Percentiles rank a stretch among this genome's conserved stretches.
phyloP scores from a whole-genome alignment of 2,329 filamentous ascomycete genomes.

The Periconia digitata region DNA sequence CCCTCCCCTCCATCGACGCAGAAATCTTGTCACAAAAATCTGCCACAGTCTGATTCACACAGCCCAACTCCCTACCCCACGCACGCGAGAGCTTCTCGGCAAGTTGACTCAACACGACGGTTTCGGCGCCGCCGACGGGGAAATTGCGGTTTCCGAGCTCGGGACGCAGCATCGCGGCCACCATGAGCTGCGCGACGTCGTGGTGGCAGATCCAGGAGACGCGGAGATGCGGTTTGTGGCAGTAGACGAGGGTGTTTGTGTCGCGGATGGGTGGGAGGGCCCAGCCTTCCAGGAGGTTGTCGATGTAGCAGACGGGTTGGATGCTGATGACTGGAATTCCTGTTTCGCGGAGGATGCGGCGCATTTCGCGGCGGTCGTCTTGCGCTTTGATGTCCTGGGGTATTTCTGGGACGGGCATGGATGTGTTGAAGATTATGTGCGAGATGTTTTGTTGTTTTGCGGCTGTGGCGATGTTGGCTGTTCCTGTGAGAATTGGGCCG shows the following conservation, averaged over 20 bases:
- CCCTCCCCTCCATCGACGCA: constrained; percentile 37
- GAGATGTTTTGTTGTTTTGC: constrained; percentile 18
- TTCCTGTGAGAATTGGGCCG: constrained; percentile 24
- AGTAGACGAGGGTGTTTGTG: constrained; percentile 41
- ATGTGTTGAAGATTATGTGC: constrained; percentile 32
- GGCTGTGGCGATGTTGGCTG: constrained; percentile 19
- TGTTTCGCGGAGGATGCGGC: constrained; percentile 28
- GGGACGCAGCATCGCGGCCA: constrained; percentile 35
- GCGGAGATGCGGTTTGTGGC: constrained; percentile 41
- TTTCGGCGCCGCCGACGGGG: constrained; percentile 40
- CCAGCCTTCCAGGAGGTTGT: constrained; percentile 46
- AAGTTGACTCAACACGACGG: constrained; percentile 35
- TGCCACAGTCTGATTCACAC: constrained; percentile 35
- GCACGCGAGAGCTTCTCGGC: constrained; percentile 35
- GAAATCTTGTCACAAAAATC: constrained; percentile 32
- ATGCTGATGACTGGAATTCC: constrained; percentile 39
- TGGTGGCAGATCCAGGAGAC: constrained; percentile 47
- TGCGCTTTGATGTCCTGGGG: constrained; percentile 30
- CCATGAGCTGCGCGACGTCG: constrained; percentile 44
- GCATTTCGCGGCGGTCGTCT: constrained; percentile 35
- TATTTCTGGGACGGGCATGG: constrained; percentile 27
- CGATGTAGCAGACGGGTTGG: constrained; percentile 44
- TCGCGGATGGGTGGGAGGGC: constrained; percentile 40
- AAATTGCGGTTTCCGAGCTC: constrained; percentile 41
- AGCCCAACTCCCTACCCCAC: constrained; percentile 35